These are phyloP conservation scores for Crotalaria pallida DNA, from an alignment of 306 rosid species.

Conservation along the genomic window DNA sequence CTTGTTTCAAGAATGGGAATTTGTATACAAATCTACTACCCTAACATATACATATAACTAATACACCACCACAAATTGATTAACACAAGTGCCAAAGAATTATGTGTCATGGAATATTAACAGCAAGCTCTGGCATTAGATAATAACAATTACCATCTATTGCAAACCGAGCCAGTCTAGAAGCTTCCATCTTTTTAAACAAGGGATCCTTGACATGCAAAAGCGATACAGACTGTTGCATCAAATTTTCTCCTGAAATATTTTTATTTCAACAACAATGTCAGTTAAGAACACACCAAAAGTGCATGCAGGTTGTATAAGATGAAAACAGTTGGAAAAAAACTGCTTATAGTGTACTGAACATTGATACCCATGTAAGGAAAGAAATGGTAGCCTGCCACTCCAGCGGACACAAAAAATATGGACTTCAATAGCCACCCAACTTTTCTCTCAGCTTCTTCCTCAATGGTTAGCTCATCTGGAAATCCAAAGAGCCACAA, in stretches of 20 bases:
- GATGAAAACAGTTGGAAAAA: not conserved
- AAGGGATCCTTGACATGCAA: slow-evolving; percentile 86
- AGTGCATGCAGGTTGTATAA: not conserved
- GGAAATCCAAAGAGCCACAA: slow-evolving; percentile 20
- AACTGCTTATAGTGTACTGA: not conserved
- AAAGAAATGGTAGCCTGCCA: slow-evolving; percentile 70
- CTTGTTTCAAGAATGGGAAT: not conserved
- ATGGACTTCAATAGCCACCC: slow-evolving; percentile 78
- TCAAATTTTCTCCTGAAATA: slow-evolving; percentile 74
- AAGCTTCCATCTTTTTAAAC: slow-evolving; percentile 93
- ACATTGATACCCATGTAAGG: slow-evolving; percentile 80
- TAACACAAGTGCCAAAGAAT: not conserved
- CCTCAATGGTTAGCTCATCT: slow-evolving; percentile 63
- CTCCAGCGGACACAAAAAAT: slow-evolving; percentile 73
- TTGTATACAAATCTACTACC: not conserved
- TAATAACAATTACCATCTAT: slow-evolving; percentile 51
- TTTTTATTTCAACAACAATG: not conserved
- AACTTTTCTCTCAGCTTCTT: slow-evolving; percentile 74
- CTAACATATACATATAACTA: not conserved
- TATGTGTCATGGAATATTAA: not conserved
- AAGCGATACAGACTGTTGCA: slow-evolving; percentile 86
- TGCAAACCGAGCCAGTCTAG: slow-evolving; percentile 81
- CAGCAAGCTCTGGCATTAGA: not conserved
- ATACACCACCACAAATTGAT: not conserved
- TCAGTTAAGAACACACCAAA: slow-evolving; percentile 21